Base-by-base conservation (phyloP, 2,329 filamentous ascomycete genomes). In the Apiospora phragmitis region DNA sequence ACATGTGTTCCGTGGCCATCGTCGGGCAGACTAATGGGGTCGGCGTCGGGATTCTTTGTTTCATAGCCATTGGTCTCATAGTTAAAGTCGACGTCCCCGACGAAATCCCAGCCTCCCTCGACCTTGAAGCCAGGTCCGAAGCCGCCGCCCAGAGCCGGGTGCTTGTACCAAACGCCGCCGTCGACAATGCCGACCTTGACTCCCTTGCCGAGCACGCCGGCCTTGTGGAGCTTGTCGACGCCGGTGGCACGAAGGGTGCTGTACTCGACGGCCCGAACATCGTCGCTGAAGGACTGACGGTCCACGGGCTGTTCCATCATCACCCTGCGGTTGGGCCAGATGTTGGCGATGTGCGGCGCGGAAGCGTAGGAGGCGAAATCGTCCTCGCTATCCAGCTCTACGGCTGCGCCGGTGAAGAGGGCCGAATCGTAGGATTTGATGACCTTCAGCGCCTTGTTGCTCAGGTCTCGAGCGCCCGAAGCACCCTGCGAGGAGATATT, bases 111-210 rank as follows among this genome's bases (percentile, higher is more conserved):
- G 12, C 72, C 73, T 29, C 73, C 73, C 6, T 68, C 72, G 29
- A 75, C 69, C 47, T 74, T 75, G 35, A 72, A 73, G 29, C 55
- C 72, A 11, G 73, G 71, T n/a, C 73, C 73, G 38, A 70, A 70
- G 5, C 72, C 73, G 21, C 72, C 71, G 11, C 73, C 73, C 2
- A 74, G 41, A 11, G 72, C 73, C 0, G 72, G 73, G 32, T 74
- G 73, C 43, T 71, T 69, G 45, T 74, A 75, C 42, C 73, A 73
- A 21, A 74, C 70, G 3, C 73, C 73, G 5, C 68, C 74, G 55
- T 75, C 73, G 62, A 75, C 41, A 6, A 75, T 72, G 16, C 71
- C 73, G 35, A 74, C 67, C 67, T 74, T 74, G 18, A 70, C 68
- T 6, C 71, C 73, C 42, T 73, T 69, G 4, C 73, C 73, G 29